phyloP scores from a whole-genome alignment of 768 basidiomycete species.

The Sporobolomyces roseus region DNA sequence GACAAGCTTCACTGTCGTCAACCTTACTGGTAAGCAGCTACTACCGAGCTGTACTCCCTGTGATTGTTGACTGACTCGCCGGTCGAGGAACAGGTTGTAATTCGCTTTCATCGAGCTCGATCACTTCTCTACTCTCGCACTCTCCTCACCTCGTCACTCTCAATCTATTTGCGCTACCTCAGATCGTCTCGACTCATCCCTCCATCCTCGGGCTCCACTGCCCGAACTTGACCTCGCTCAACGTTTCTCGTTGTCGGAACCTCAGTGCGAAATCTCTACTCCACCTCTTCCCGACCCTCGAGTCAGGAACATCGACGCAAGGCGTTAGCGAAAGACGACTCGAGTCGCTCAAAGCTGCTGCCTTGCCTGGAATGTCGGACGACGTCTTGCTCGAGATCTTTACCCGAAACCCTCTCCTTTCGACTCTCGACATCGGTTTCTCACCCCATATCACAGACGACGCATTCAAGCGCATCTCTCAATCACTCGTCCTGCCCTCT shows the following conservation, averaged over 20 bases:
- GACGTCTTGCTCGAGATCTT: constrained; percentile 47
- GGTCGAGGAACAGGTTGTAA: constrained; percentile 58
- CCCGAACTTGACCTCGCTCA: no score
- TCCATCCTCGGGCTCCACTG: constrained; percentile 59
- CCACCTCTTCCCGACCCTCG: no score
- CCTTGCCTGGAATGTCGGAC: constrained; percentile 56
- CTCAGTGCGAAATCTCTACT: no score
- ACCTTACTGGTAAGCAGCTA: constrained; percentile 7
- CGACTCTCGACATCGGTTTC: constrained; percentile 41
- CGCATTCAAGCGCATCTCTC: neutral
- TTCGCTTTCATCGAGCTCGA: constrained; percentile 60
- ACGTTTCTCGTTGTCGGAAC: no score
- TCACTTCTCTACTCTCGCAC: constrained; percentile 66
- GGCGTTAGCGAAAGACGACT: no score
- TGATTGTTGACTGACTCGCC: neutral
- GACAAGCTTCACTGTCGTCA: constrained; percentile 12
- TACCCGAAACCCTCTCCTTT: constrained; percentile 47
- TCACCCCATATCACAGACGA: neutral
- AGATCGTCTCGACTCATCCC: constrained; percentile 73
- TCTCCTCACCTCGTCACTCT: constrained; percentile 66
- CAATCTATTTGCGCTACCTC: constrained; percentile 63
- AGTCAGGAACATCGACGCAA: no score
- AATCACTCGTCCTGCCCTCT: no score
- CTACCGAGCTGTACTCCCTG: neutral
- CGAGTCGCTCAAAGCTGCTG: constrained; percentile 62